Conservation (phyloP, 2,329 filamentous ascomycete species). For the Rutstroemia sp. region DNA sequence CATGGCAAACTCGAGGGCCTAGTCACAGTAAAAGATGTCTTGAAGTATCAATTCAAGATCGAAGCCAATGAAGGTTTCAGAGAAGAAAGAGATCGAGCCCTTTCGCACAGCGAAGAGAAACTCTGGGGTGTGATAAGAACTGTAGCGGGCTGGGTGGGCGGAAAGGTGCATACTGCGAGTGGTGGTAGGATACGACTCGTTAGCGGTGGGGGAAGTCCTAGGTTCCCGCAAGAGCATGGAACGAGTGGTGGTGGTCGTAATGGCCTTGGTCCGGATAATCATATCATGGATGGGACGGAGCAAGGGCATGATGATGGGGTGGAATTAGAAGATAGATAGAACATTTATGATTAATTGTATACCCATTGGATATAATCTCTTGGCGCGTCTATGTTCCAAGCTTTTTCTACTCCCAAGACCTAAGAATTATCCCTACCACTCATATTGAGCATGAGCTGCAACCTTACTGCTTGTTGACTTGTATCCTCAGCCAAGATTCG, state of each 20-base stretch:
- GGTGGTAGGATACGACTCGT: constrained; percentile 50
- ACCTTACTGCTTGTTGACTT: too few relatives aligned
- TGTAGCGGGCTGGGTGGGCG: constrained; percentile 51
- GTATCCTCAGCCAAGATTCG: constrained; percentile 29
- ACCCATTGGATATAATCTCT: background rate
- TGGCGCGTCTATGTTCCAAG: too few relatives aligned
- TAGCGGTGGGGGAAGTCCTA: constrained; percentile 22
- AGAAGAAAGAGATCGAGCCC: constrained; percentile 37
- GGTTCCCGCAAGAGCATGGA: constrained; percentile 10
- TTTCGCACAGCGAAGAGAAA: constrained; percentile 53
- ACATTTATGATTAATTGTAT: background rate
- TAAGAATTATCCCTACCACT: too few relatives aligned
- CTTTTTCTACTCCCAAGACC: too few relatives aligned
- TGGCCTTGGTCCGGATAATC: constrained; percentile 32
- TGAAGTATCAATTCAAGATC: constrained; percentile 95
- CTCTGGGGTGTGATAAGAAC: constrained; percentile 53
- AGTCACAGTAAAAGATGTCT: constrained; percentile 92
- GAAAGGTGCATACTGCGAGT: constrained; percentile 43
- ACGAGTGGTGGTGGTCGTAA: constrained; percentile 10
- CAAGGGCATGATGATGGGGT: constrained; percentile 39
- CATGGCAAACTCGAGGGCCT: constrained; percentile 76
- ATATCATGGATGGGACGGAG: constrained; percentile 45
- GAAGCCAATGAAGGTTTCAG: constrained; percentile 74
- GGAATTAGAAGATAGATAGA: constrained; percentile 33
- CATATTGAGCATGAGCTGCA: too few relatives aligned